These are phyloP conservation scores for Musa acuminata DNA, from an alignment of 176 grass and related monocot genomes.

Conservation along the genomic window DNA sequence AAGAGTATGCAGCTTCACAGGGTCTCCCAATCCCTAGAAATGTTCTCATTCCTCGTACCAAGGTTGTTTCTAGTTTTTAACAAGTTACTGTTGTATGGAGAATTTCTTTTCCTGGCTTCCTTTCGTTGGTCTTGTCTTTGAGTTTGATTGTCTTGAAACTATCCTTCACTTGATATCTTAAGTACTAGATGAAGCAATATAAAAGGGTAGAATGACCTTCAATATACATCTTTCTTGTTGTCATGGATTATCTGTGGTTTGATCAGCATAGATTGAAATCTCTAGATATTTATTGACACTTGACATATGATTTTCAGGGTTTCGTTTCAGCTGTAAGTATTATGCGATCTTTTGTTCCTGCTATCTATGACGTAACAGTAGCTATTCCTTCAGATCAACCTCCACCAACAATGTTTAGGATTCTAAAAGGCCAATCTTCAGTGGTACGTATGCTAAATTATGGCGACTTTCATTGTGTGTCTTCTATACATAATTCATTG, in stretches of 20 bases:
- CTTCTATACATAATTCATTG: too few relatives aligned
- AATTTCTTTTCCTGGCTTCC: not conserved
- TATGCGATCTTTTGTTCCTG: slow-evolving; percentile 91
- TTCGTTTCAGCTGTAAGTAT: slow-evolving; percentile 89
- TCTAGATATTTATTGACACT: too few relatives aligned
- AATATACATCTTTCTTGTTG: too few relatives aligned
- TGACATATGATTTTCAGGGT: slow-evolving; percentile 38
- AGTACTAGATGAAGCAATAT: too few relatives aligned
- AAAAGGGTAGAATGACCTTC: too few relatives aligned
- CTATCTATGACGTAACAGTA: slow-evolving; percentile 89
- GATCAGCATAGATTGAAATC: too few relatives aligned
- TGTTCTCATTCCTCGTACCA: slow-evolving; percentile 92
- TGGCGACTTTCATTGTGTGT: not conserved
- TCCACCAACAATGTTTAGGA: slow-evolving; percentile 87
- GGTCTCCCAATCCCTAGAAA: slow-evolving; percentile 60
- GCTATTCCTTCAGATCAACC: slow-evolving; percentile 87
- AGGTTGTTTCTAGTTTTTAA: slow-evolving; percentile 34
- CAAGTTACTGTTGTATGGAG: not conserved
- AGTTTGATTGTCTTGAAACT: too few relatives aligned
- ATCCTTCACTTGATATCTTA: too few relatives aligned
- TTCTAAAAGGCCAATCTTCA: slow-evolving; percentile 85
- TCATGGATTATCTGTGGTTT: too few relatives aligned
- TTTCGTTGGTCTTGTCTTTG: not conserved
- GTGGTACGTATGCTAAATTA: slow-evolving; percentile 43
- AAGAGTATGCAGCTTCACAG: slow-evolving; percentile 82